Percentiles rank a stretch among this genome's conserved stretches.
Conservation (phyloP, 495 filamentous ascomycete species). For the Neurospora sp. region DNA sequence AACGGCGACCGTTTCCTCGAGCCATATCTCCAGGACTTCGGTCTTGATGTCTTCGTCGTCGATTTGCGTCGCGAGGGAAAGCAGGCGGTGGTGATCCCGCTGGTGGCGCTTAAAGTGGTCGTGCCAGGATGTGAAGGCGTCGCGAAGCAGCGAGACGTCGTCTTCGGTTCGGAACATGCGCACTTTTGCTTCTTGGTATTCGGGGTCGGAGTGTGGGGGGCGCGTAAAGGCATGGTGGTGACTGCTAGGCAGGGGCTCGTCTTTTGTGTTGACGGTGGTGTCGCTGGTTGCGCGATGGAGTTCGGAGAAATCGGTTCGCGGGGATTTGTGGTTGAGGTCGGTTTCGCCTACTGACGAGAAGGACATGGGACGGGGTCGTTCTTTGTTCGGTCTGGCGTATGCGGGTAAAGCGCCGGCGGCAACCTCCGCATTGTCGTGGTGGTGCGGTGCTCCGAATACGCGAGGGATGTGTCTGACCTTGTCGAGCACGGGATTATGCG, state of each 20-base stretch:
- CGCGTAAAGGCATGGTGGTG: background rate
- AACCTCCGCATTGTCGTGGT: background rate
- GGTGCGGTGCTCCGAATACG: background rate
- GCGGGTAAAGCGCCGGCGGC: conserved; percentile 1
- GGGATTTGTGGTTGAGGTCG: conserved; percentile 4
- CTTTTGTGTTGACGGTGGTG: conserved; percentile 6
- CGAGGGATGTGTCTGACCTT: background rate
- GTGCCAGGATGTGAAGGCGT: conserved; percentile 13
- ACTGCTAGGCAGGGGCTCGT: conserved; percentile 2
- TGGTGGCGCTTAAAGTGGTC: background rate
- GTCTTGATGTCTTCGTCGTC: conserved; percentile 14
- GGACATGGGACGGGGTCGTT: conserved; percentile 3
- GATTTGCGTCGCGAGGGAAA: conserved; percentile 4
- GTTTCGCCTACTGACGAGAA: conserved; percentile 12
- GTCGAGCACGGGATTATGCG: conserved; percentile 4
- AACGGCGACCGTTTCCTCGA: conserved; percentile 4
- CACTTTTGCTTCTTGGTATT: conserved; percentile 10
- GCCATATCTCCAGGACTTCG: conserved; percentile 19
- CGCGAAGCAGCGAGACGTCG: conserved; percentile 1
- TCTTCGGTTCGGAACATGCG: conserved; percentile 8
- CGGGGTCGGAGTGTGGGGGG: conserved; percentile 1
- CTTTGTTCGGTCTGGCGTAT: conserved; percentile 10
- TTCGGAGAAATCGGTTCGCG: conserved; percentile 6
- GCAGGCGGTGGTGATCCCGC: conserved; percentile 3
- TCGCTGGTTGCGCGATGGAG: conserved; percentile 8